Conservation (phyloP, 441 rosid genomes). For the Adansonia madagascariensis region DNA sequence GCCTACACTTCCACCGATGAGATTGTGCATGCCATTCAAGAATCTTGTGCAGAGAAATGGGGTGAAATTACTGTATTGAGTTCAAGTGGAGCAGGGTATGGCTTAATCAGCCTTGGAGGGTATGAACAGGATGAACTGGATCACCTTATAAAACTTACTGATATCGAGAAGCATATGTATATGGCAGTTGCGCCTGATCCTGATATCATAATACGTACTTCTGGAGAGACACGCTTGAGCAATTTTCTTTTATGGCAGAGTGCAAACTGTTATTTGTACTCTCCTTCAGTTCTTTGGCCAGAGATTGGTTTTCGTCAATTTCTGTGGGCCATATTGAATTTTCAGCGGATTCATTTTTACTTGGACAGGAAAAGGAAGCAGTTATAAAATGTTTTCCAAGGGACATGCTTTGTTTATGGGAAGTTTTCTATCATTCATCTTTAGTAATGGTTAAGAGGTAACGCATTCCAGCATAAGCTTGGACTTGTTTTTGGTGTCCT, state of each 20-base stretch:
- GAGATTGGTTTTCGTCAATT: slow-evolving; percentile 40
- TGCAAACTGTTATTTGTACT: slow-evolving; percentile 29
- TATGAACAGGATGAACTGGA: slow-evolving; percentile 11
- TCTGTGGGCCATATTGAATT: slow-evolving; percentile 36
- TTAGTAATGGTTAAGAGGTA: not conserved
- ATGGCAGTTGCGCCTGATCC: slow-evolving; percentile 80
- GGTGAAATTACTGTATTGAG: slow-evolving; percentile 26
- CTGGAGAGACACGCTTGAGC: slow-evolving; percentile 85
- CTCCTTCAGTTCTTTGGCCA: slow-evolving; percentile 43
- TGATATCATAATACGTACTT: slow-evolving; percentile 72
- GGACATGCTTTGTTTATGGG: not conserved
- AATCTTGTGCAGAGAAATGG: slow-evolving; percentile 50
- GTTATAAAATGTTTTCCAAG: not conserved
- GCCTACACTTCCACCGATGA: slow-evolving; percentile 74
- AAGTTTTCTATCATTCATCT: slow-evolving; percentile 8
- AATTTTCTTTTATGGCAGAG: slow-evolving; percentile 82
- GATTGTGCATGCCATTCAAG: slow-evolving; percentile 68
- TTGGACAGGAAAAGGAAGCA: slow-evolving; percentile 39
- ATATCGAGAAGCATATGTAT: slow-evolving; percentile 63
- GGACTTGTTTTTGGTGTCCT: slow-evolving; percentile 26
- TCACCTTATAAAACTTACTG: slow-evolving; percentile 47
- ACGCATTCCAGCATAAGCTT: not conserved
- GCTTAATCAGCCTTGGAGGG: slow-evolving; percentile 16
- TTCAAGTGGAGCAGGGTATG: slow-evolving; percentile 20
- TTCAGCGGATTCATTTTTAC: slow-evolving; percentile 36